Conservation (phyloP, 2,329 filamentous ascomycete species). For the Pseudogymnoascus sp. region DNA sequence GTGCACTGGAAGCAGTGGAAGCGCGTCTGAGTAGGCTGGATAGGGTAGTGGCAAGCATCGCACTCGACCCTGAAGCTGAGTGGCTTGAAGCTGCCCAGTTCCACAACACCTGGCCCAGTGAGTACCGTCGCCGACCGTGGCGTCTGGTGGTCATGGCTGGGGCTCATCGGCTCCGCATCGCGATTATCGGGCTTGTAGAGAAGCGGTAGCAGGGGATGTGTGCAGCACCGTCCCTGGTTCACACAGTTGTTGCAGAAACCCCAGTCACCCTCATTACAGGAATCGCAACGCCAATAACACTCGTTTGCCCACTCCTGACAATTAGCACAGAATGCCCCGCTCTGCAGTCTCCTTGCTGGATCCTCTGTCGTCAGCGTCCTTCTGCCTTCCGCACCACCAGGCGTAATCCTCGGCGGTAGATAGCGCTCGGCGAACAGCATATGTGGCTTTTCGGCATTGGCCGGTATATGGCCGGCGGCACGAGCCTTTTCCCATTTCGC, state of each 20-base stretch:
- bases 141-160: constrained; percentile 37
- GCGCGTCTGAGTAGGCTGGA: constrained; percentile 59
- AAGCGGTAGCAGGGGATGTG: constrained; percentile 71
- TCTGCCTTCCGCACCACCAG: constrained; percentile 47
- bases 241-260: constrained; percentile 87
- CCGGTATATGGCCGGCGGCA: constrained; percentile 23
- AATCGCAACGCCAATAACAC: constrained; percentile 83
- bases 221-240: constrained; percentile 72
- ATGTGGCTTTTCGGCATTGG: constrained; percentile 43
- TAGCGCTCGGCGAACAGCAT: constrained; percentile 53
- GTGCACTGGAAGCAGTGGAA: constrained; percentile 77
- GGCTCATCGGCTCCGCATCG: constrained; percentile 31
- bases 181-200: constrained; percentile 44
- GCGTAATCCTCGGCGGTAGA: constrained; percentile 39
- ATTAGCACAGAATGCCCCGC: constrained; percentile 74
- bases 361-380: constrained; percentile 58
- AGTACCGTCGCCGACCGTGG: constrained; percentile 41
- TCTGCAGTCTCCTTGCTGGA: constrained; percentile 60
- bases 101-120: constrained; percentile 39
- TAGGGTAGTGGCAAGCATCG: constrained; percentile 67
- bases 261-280: constrained; percentile 90
- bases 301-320: constrained; percentile 69
- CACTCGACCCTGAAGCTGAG: constrained; percentile 69
- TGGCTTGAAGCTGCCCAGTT: constrained; percentile 50
- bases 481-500: constrained; percentile 53